These are phyloP conservation scores for Quillaja saponaria DNA, from an alignment of 306 rosid genomes.

Conservation along the genomic window DNA sequence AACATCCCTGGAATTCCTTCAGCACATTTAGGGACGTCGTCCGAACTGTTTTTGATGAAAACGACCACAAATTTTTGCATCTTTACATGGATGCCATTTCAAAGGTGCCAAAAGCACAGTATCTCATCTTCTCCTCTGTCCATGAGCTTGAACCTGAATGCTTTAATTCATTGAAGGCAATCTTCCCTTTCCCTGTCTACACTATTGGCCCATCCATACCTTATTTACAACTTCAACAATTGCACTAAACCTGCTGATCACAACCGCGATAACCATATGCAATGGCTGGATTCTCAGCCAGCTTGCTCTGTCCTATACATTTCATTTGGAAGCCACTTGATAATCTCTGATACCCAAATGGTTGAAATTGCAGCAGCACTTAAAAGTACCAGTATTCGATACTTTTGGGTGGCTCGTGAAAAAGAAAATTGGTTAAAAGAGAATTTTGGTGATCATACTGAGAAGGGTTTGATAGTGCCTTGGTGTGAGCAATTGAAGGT, in stretches of 20 bases:
- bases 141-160: slow-evolving; percentile 47
- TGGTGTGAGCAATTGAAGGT: slow-evolving; percentile 66
- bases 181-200: slow-evolving; percentile 43
- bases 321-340: slow-evolving; percentile 57
- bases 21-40: slow-evolving; percentile 37
- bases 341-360: slow-evolving; percentile 48
- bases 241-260: no score
- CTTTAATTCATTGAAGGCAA: slow-evolving; percentile 36
- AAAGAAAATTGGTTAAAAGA: slow-evolving; percentile 39
- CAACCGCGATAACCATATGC: slow-evolving; percentile 28
- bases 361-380: slow-evolving; percentile 47
- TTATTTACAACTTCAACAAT: slow-evolving; percentile 3
- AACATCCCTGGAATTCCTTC: slow-evolving; percentile 39
- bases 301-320: slow-evolving; percentile 55
- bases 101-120: slow-evolving; percentile 37
- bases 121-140: slow-evolving; percentile 47
- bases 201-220: slow-evolving; percentile 60
- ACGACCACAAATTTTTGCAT: slow-evolving; percentile 29
- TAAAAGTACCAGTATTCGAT: slow-evolving; percentile 31
- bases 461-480: slow-evolving; percentile 43
- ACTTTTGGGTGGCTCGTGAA: slow-evolving; percentile 54
- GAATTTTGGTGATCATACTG: slow-evolving; percentile 31
- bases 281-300: slow-evolving; percentile 62
- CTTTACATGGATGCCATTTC: slow-evolving; percentile 37
- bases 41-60: slow-evolving; percentile 29